Base-by-base conservation (phyloP, 108 stramenopile species). In the Skeletonema costatum region DNA sequence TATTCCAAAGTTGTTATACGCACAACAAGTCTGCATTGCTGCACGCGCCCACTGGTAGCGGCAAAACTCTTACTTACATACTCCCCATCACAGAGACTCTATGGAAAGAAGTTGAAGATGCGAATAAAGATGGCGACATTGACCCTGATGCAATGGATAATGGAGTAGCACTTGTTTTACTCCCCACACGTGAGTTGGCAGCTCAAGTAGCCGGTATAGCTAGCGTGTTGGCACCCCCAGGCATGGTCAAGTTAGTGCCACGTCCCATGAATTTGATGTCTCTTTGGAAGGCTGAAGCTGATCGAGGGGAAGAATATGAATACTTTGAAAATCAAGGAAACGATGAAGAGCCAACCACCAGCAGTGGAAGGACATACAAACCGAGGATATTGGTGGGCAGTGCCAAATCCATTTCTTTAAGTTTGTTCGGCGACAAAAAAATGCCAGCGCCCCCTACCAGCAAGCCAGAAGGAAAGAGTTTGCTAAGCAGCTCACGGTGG, bases 111-210 rank as follows among this genome's bases (percentile, higher is more conserved):
- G 75, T 73, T 4, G 71, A 74, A 12, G 41, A 61, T 60, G 74
- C 25, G 42, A 64, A 53, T 11, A 67, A 41, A 17, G 79, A 63
- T 31, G 51, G 32, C 16, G 44, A 73, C 16, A 0, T 71, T 42
- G 64, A 81, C 33, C 65, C 79, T 29, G 70, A 83, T 58, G 85
- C 77, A 19, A 41, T 71, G 64, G 60, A 59, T 0, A 63, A 78
- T 46, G 68, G 75, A 9, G 90, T 84, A 53, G 84, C 89, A 32
- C 36, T 98, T 5, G 86, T 99, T 75, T 48, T 98, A 60, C 92
- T 95, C 9, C 98, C 98, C 39, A 97, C 97, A 10, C 76, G 97
- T 31, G 98, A 99, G 75, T 77, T 99, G 63, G 98, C 97, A 2
- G 87, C 94, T 12, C 98, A 99, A 84, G 92, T 97, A 5, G 93